Evolutionary conservation across 1,284 basidiomycete species (phyloP).

Genomic region (Coniferiporia sulphurascens): DNA sequence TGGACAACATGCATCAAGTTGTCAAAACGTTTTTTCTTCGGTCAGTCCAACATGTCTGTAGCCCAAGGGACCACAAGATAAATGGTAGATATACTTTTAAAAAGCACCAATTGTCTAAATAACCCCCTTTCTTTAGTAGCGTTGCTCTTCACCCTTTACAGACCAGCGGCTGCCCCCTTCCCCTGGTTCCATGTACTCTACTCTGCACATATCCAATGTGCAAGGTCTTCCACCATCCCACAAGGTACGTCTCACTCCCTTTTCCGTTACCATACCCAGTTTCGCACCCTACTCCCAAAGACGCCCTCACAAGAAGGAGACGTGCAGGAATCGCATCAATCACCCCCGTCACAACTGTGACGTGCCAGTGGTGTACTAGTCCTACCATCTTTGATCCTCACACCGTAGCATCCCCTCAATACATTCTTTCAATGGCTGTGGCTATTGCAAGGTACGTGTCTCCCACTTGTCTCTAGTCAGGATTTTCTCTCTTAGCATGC

Average conservation of each 20-base stretch:
- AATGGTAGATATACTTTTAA: too few relatives aligned
- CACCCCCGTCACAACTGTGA: constrained; percentile 73
- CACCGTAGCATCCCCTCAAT: constrained; percentile 37
- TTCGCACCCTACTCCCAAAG: constrained; percentile 30
- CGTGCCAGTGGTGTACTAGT: constrained; percentile 51
- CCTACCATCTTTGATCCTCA: not conserved
- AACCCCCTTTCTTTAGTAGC: constrained; percentile 23
- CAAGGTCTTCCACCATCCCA: constrained; percentile 49
- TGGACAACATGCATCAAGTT: too few relatives aligned
- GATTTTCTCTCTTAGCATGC: constrained; percentile 24
- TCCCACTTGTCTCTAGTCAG: not conserved
- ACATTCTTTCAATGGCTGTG: constrained; percentile 76
- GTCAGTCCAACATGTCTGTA: too few relatives aligned
- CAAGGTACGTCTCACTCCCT: constrained; percentile 11
- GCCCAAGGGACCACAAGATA: too few relatives aligned
- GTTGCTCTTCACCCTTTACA: not conserved
- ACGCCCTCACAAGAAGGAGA: constrained; percentile 68
- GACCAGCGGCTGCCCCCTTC: not conserved
- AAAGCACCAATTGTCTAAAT: too few relatives aligned
- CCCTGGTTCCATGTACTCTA: constrained; percentile 58
- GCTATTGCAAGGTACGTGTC: constrained; percentile 70
- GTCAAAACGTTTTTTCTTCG: too few relatives aligned
- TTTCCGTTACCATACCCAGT: not conserved
- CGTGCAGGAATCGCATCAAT: constrained; percentile 62
- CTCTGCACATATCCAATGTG: constrained; percentile 71